Base-by-base conservation (phyloP, 345 rosid species). In the Noccaea caerulescens region DNA sequence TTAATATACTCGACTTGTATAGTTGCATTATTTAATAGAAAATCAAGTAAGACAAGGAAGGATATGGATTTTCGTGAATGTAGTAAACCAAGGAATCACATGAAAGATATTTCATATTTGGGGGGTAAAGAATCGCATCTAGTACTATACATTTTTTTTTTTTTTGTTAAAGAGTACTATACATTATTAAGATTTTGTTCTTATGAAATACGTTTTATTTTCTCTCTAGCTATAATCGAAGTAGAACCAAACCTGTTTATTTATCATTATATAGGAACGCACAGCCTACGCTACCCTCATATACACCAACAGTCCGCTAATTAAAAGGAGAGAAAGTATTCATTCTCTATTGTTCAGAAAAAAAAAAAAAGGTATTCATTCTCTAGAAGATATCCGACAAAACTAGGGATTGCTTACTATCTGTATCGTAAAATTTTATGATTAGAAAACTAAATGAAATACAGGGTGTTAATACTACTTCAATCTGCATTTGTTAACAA, bases 71-170 rank as follows among this genome's bases (percentile, higher is more conserved):
- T 58, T 66, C 72, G 72, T 66, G 72, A 73, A 73, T 58, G 66
- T 73, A 73, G 72, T 47, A 66, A 73, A 39, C 72, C 67, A 73
- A 73, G 72, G 67, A 73, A 73, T 66, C 77, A 66, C 77, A 73
- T 65, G 77, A 47, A 65, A 72, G 77, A 65, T 65, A 47, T 38
- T 38, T 72, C 44, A 30, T 27, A 27, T 32, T 65, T 58, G 14
- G 23, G 44, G 58, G 52, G 53, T 46, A 64, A 72, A 37, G 43
- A 64, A 47, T 25, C 56, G 63, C 69, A 63, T 36, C 43, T 8
- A 14, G 61, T 34, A 14, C 60, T 56, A 20, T 20, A 20, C 23
- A 20, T 20, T 20, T 20, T 20, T 20, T 20, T 20, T 16, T 20
- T 20, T 20, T 20, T 20, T 20, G 23, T 20, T 20, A 20, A 20